Evolutionary conservation across 371 early-diverging fungal species (phyloP).

Genomic region (Haplosporangium sp.): DNA sequence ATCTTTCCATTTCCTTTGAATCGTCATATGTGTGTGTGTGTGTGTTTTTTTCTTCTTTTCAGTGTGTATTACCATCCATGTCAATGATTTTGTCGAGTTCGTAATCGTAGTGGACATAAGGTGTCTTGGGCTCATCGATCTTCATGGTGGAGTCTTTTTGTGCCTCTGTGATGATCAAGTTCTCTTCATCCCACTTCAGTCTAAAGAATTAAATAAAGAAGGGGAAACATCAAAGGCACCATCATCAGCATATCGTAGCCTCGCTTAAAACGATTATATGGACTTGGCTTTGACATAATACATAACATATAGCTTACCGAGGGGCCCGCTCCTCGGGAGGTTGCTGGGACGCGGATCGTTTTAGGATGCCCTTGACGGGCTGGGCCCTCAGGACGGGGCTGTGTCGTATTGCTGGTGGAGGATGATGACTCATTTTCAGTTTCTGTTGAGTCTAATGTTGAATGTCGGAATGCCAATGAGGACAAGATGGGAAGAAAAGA

Average conservation of each 20-base stretch:
- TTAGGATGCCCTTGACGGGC: slow-evolving; percentile 67
- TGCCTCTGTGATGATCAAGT: slow-evolving; percentile 87
- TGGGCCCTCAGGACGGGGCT: slow-evolving; percentile 48
- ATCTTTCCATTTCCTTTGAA: background rate
- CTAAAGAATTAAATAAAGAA: slow-evolving; percentile 41
- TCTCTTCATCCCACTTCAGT: slow-evolving; percentile 96
- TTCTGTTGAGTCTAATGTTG: background rate
- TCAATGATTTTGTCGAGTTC: slow-evolving; percentile 79
- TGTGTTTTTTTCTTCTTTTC: background rate
- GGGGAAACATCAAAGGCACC: background rate
- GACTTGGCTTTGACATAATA: too few relatives aligned
- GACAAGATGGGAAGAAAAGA: background rate
- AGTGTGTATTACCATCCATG: background rate
- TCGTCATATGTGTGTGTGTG: background rate
- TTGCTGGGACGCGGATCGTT: slow-evolving; percentile 53
- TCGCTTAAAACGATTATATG: too few relatives aligned
- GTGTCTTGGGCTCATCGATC: slow-evolving; percentile 96
- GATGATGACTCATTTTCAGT: slow-evolving; percentile 2
- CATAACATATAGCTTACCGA: slow-evolving; percentile 16
- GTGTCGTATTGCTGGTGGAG: slow-evolving; percentile 14
- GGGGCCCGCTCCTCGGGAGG: slow-evolving; percentile 46
- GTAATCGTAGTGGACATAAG: slow-evolving; percentile 88
- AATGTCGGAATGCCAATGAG: too few relatives aligned
- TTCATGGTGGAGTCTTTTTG: slow-evolving; percentile 95
- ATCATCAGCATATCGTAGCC: too few relatives aligned